Evolutionary conservation across 176 grass and related monocot species (phyloP).

Genomic region (Areca catechu): DNA sequence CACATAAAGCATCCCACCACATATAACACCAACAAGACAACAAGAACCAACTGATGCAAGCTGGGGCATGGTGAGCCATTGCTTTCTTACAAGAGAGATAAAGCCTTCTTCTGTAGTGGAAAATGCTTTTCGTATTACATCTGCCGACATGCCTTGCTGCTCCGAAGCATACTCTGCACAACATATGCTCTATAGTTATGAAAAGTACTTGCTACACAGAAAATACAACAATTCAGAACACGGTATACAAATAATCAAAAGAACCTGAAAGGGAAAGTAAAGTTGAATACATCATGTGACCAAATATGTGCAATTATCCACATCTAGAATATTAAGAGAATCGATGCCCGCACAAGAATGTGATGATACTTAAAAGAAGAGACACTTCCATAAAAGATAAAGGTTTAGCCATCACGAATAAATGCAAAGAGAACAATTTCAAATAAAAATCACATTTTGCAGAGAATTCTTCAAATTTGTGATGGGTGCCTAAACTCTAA

Average conservation of each 20-base stretch:
- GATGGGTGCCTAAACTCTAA: too few species aligned
- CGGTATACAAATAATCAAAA: too few species aligned
- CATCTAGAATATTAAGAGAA: too few species aligned
- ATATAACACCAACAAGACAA: slow-evolving; percentile 54
- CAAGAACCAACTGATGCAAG: slow-evolving; percentile 62
- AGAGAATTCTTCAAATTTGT: too few species aligned
- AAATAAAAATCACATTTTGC: background rate
- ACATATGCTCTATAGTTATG: too few species aligned
- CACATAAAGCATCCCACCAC: slow-evolving; percentile 43
- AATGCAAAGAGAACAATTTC: background rate
- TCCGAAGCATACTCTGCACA: slow-evolving; percentile 47
- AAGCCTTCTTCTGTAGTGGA: slow-evolving; percentile 64
- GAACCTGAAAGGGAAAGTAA: too few species aligned
- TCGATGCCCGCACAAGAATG: too few species aligned
- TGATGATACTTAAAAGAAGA: too few species aligned
- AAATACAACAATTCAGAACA: too few species aligned
- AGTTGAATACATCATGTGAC: too few species aligned
- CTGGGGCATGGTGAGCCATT: slow-evolving; percentile 47
- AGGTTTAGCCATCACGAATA: background rate
- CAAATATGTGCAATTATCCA: too few species aligned
- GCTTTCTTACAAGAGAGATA: slow-evolving; percentile 57
- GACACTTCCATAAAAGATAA: background rate
- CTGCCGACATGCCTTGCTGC: slow-evolving; percentile 35
- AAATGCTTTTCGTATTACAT: slow-evolving; percentile 46
- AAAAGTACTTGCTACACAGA: too few species aligned